Evolutionary conservation across 495 filamentous ascomycete genomes (phyloP), one percentile per base, ranked within the genome.

Genomic region (Penicillium herquei): DNA sequence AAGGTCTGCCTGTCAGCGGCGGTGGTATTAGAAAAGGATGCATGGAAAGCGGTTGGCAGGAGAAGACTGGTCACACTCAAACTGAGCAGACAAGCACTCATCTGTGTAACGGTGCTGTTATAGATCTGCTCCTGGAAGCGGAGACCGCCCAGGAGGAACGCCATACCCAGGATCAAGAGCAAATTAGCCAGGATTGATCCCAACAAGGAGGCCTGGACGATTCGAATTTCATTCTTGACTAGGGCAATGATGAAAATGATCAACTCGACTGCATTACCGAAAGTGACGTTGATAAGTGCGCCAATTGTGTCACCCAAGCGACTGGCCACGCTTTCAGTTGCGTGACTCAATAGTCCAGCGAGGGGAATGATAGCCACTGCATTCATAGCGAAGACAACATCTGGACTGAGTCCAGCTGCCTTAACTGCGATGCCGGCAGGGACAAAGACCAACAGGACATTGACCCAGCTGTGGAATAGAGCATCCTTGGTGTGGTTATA

Each of bases 51-150:
- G 40, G 92, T 96, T 78, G 90, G 90, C 7, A 95, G 70, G 2
- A 95, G 73, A 4, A 96, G 77, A 73, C 90, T 95, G 67, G 87
- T 91, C 16, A 96, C 92, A 65, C 88, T 90, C 70, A 96, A 74
- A 76, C 89, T 92, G 56, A 96, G 84, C 44, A 96, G 77, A 73
- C 90, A 95, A 30, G 92, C 91, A 64, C 91, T 96, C 89, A 94
- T 96, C 71, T 96, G 90, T 3, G 91, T 96, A 46, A 95, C 89
- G 21, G 90, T 95, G 72, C 84, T 94, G 71, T 96, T 96, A 74
- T 96, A 96, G 56, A 96, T 85, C 84, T 92, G 92, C 78, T 96
- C 92, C 56, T 85, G 87, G 71, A 86, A 96, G 52, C 90, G 87
- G 44, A 96, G 76, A 52, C 92, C 92, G 62, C 92, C 92, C 35